Conservation (phyloP, 163 green algal species). For the Scenedesmus sp. region DNA sequence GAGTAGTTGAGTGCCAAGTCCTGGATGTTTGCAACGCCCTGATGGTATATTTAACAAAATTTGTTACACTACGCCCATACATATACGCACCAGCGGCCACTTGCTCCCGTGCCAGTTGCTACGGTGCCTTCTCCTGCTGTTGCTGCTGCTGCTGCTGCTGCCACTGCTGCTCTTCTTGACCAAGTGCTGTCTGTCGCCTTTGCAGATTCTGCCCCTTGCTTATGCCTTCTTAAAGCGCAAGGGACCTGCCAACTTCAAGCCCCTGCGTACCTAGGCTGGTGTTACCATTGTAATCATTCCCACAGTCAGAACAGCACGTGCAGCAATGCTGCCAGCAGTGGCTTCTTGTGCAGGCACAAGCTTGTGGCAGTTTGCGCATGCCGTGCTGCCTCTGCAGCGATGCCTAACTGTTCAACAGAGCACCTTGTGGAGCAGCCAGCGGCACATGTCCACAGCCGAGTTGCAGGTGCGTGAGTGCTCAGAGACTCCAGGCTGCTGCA, state of each 20-base stretch:
- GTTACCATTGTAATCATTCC: not conserved
- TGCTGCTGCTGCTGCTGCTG: constrained; percentile 16
- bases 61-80: not conserved
- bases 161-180: not conserved
- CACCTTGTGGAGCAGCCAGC: not conserved
- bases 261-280: constrained; percentile 47
- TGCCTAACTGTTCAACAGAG: not conserved
- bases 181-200: not conserved
- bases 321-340: not conserved
- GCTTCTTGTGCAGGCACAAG: not conserved
- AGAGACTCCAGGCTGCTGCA: no score
- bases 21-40: not conserved
- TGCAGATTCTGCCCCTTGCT: constrained; percentile 60
- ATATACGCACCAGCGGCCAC: not conserved
- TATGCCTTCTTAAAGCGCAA: constrained; percentile 67
- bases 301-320: not conserved
- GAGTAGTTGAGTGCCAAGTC: constrained; percentile 55
- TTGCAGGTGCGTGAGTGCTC: not conserved
- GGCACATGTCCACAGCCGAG: not conserved
- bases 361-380: not conserved
- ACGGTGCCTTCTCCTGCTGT: not conserved
- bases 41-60: not conserved
- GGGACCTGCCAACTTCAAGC: constrained; percentile 55
- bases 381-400: not conserved
- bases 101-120: not conserved